Evolutionary conservation across 1,284 basidiomycete genomes (phyloP), one percentile per base, ranked within the genome.

Genomic region (Chalciporus sp.): DNA sequence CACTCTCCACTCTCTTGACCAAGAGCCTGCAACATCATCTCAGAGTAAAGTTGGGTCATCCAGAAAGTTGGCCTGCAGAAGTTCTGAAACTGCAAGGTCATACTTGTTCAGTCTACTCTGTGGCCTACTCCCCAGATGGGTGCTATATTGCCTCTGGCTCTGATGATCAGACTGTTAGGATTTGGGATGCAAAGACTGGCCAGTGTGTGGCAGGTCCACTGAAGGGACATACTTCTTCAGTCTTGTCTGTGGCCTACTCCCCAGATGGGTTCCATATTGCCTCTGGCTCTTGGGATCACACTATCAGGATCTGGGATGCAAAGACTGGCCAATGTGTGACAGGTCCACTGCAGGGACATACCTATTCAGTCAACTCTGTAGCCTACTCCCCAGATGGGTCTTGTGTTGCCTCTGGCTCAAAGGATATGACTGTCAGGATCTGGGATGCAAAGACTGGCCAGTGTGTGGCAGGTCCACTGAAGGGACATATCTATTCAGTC

Each of bases 311-410:
- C 28, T 29, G 28, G 28, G 11, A 29, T 62, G 6, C 23, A 23
- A 23, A 23, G 23, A 6, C 23, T 23, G 23, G 23, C 23, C 23
- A 23, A 6, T 23, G 52, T 52, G 16, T 66, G 8, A 45, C 29
- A 52, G 56, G 39, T 20, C 37, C 42, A 43, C 19, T 48, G 2
- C 48, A 61, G 6, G 5, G 20, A 1, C 51, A 66, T 3, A 51
- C 49, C 31, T 1, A 0, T 8, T 0, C 0, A n/a, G 7, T 62
- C 4, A 12, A 0, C 0, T 51, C 52, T 51, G 35, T 64, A 50
- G 48, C 37, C 40, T 66, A 56, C 27, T 61, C 59, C 17, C 47
- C 62, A 50, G 49, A 65, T 61, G 60, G 62, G 58, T 23, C 3
- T 23, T 23, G 23, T 23, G 6, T 23, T 23, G 23, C 23, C 23